These are phyloP conservation scores for Dianthus caryophyllus DNA, from an alignment of 148 eudicot genomes.

Conservation along the genomic window DNA sequence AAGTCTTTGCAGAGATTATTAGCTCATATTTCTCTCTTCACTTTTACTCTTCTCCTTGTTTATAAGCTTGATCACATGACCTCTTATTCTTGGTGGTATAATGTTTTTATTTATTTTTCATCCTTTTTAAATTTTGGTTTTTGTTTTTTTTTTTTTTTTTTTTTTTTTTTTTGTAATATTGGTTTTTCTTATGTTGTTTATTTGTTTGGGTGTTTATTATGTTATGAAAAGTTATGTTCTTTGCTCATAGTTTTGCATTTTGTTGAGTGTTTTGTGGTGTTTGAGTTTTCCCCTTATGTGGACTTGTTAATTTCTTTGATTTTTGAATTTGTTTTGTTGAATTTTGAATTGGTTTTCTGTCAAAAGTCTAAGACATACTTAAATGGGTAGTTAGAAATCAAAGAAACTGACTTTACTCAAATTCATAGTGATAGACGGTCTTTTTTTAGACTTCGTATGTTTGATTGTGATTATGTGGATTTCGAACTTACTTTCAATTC, in stretches of 20 bases:
- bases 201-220: background rate
- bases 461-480: background rate
- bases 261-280: background rate
- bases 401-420: too few species aligned
- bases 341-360: slow-evolving; percentile 10
- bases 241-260: background rate
- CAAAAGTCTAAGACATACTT: too few species aligned
- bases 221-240: background rate
- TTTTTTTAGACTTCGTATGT: too few species aligned
- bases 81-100: slow-evolving; percentile 84
- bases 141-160: too few species aligned
- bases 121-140: background rate
- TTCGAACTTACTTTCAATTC: background rate
- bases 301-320: background rate
- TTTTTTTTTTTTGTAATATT: background rate
- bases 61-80: slow-evolving; percentile 63
- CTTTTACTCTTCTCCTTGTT: slow-evolving; percentile 65
- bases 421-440: too few species aligned
- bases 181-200: background rate
- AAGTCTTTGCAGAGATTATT: slow-evolving; percentile 58
- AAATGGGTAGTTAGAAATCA: too few species aligned
- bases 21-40: slow-evolving; percentile 58
- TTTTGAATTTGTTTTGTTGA: background rate
- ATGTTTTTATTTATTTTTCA: background rate
- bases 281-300: background rate